Evolutionary conservation across 108 stramenopile species (phyloP).

Genomic region (Heterococcus sp.): DNA sequence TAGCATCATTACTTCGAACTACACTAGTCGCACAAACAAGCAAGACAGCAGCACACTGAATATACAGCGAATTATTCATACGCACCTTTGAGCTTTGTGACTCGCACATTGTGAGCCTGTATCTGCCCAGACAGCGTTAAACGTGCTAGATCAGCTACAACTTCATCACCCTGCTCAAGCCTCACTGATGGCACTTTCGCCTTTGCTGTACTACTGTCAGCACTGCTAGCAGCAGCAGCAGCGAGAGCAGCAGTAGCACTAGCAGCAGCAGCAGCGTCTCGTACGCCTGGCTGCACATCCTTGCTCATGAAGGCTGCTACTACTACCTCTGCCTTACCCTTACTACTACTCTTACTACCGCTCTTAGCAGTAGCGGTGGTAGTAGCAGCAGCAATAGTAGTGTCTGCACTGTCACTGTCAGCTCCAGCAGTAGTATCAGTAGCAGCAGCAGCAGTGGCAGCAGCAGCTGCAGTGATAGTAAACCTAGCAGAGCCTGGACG

Average conservation of each 20-base stretch:
- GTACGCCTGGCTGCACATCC: neutral
- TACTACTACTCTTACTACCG: too few species aligned
- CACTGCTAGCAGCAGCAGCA: too few species aligned
- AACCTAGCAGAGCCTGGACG: neutral
- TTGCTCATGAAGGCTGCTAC: neutral
- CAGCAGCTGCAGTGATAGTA: neutral
- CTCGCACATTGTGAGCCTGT: neutral
- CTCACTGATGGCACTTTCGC: neutral
- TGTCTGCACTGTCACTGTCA: neutral
- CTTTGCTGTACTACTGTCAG: neutral
- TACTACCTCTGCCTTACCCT: too few species aligned
- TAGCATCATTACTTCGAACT: too few species aligned
- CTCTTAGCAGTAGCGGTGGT: neutral
- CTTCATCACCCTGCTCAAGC: neutral
- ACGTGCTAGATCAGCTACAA: neutral
- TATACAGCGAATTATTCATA: neutral
- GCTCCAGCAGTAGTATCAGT: neutral
- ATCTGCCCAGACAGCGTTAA: neutral
- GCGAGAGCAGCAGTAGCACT: too few species aligned
- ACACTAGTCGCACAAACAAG: too few species aligned
- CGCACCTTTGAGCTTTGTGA: neutral
- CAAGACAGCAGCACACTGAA: too few species aligned
- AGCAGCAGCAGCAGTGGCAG: neutral
- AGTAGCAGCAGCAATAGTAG: neutral
- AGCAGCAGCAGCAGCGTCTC: too few species aligned